phyloP scores from a whole-genome alignment of 768 basidiomycete species.

The Cystobasidium onofrii region DNA sequence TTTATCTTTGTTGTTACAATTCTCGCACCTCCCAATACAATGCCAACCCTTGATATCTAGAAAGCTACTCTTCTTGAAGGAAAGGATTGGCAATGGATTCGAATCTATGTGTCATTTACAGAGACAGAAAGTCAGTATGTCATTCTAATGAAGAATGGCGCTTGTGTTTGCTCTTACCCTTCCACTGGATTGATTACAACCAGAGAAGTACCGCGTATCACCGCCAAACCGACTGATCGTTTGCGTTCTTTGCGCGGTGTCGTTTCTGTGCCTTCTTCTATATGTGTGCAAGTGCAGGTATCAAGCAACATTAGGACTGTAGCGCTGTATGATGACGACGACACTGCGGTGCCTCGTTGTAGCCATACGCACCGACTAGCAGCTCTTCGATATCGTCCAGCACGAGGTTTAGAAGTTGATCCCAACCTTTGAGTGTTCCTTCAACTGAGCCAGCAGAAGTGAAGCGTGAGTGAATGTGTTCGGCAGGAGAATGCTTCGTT shows the following conservation, averaged over 20 bases:
- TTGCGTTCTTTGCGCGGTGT: neutral
- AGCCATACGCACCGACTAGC: slow-evolving; percentile 54
- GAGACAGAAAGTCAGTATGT: neutral
- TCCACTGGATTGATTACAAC: slow-evolving; percentile 33
- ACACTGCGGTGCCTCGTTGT: too few relatives aligned
- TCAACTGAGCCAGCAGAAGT: slow-evolving; percentile 54
- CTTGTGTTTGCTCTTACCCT: slow-evolving; percentile 14
- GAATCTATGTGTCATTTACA: neutral
- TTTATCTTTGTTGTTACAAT: neutral
- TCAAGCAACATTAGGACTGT: too few relatives aligned
- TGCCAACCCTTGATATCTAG: neutral
- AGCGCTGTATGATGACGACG: too few relatives aligned
- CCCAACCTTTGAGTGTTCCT: slow-evolving; percentile 88
- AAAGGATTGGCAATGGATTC: slow-evolving; percentile 15
- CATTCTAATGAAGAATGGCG: neutral
- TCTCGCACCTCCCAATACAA: neutral
- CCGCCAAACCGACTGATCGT: slow-evolving; percentile 26
- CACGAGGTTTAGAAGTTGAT: slow-evolving; percentile 92
- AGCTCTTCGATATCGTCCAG: slow-evolving; percentile 90
- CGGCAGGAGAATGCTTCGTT: neutral
- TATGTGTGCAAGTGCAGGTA: neutral
- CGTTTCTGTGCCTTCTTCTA: slow-evolving; percentile 25
- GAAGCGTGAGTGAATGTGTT: neutral
- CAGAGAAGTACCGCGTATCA: slow-evolving; percentile 30
- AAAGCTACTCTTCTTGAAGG: neutral